Evolutionary conservation across 352 stramenopile species (phyloP).

Genomic region (Globisporangium cederbergense): DNA sequence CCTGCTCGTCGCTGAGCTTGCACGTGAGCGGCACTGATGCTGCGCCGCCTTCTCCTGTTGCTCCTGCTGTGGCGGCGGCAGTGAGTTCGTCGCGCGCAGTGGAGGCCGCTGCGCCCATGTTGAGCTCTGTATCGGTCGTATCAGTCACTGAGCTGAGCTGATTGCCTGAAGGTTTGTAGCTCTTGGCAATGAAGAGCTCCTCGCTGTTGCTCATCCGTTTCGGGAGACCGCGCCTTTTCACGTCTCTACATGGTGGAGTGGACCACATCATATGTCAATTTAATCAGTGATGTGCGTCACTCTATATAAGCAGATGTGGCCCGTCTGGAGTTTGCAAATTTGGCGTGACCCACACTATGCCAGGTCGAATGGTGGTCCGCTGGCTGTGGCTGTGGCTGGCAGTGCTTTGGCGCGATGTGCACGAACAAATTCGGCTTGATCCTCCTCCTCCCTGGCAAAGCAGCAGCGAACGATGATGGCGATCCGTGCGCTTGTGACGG

Average conservation of each 20-base stretch:
- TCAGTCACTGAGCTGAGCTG: background rate
- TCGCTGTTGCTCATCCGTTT: constrained; percentile 7
- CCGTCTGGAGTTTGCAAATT: constrained; percentile 12
- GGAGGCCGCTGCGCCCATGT: constrained; percentile 64
- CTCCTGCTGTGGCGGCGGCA: background rate
- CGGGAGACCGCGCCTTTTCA: constrained; percentile 5
- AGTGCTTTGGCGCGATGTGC: background rate
- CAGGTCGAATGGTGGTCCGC: constrained; percentile 17
- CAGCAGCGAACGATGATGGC: constrained; percentile 39
- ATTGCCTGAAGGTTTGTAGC: background rate
- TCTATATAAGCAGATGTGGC: constrained; percentile 9
- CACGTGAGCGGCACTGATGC: constrained; percentile 29
- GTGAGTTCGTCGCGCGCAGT: constrained; percentile 47
- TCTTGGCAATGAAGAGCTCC: background rate
- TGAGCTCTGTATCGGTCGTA: background rate
- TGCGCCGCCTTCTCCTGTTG: background rate
- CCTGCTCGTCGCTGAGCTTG: constrained; percentile 51
- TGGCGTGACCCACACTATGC: constrained; percentile 14
- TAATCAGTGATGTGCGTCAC: constrained; percentile 17
- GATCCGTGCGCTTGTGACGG: constrained; percentile 46
- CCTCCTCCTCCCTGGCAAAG: background rate
- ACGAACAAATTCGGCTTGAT: constrained; percentile 19
- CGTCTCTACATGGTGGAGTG: background rate
- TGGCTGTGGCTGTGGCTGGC: constrained; percentile 22
- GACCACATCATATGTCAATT: background rate